Evolutionary conservation across 1,139 yeast genomes (phyloP).

Genomic region (Saccharomyces hybrid): DNA sequence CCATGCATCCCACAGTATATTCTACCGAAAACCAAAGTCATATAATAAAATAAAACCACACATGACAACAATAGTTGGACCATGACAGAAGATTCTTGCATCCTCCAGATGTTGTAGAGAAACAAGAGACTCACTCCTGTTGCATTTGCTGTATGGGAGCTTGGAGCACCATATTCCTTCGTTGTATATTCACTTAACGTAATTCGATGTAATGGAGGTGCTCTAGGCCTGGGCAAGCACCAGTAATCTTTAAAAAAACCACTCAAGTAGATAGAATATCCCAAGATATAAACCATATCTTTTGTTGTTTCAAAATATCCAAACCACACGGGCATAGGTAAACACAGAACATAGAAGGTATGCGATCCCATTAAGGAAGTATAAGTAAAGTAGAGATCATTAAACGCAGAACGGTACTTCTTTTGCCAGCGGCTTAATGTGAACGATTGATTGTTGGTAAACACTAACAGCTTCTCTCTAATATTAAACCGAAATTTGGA

Average conservation of each 20-base stretch:
- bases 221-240: conserved; percentile 85
- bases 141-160: conserved; percentile 90
- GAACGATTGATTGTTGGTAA: conserved; percentile 60
- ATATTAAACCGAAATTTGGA: conserved; percentile 50
- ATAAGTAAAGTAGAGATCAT: conserved; percentile 77
- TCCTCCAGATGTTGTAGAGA: conserved; percentile 13
- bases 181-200: conserved; percentile 86
- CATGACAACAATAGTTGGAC: conserved; percentile 9
- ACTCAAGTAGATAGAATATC: conserved; percentile 72
- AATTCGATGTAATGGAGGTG: conserved; percentile 86
- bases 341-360: conserved; percentile 81
- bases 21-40: conserved; percentile 68
- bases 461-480: conserved; percentile 49
- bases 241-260: conserved; percentile 77
- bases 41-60: conserved; percentile 42
- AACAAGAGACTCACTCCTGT: conserved; percentile 53
- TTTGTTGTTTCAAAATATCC: conserved; percentile 55
- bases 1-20: conserved; percentile 98
- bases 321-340: conserved; percentile 82
- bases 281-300: conserved; percentile 68
- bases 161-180: conserved; percentile 91
- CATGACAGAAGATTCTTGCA: conserved; percentile 6
- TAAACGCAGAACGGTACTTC: conserved; percentile 39
- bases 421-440: conserved; percentile 50
- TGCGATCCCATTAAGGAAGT: conserved; percentile 90